A percentile compares a stretch with the other conserved stretches of the same genome.
These are phyloP conservation scores for Sugiyamaella xylanicola DNA, from an alignment of 1,139 yeast species.

Conservation along the genomic window DNA sequence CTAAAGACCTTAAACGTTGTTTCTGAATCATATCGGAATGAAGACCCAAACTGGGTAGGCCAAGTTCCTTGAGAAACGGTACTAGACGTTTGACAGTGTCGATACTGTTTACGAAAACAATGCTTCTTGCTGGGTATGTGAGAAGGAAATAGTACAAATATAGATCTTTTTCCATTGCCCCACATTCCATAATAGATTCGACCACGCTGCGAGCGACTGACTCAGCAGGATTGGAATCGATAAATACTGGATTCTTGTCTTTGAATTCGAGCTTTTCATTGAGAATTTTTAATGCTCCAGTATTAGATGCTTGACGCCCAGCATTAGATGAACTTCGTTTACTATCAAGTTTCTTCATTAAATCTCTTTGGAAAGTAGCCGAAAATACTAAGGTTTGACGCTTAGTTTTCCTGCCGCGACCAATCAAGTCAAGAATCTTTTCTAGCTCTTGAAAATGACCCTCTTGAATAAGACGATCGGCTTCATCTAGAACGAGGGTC, in stretches of 20 bases:
- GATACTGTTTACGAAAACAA: slow-evolving; percentile 91
- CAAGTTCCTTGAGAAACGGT: slow-evolving; percentile 70
- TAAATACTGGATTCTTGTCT: slow-evolving; percentile 51
- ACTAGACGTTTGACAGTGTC: slow-evolving; percentile 87
- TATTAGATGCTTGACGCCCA: slow-evolving; percentile 35
- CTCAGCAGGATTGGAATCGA: slow-evolving; percentile 88
- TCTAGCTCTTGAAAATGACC: slow-evolving; percentile 96
- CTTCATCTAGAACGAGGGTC: slow-evolving; percentile 86
- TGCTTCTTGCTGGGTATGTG: slow-evolving; percentile 85
- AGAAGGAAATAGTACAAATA: slow-evolving; percentile 84
- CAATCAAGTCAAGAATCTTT: slow-evolving; percentile 62
- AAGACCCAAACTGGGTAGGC: slow-evolving; percentile 73
- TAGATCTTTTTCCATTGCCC: slow-evolving; percentile 85
- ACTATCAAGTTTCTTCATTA: slow-evolving; percentile 70
- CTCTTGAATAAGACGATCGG: slow-evolving; percentile 93
- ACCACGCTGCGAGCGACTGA: slow-evolving; percentile 73
- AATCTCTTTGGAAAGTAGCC: slow-evolving; percentile 86
- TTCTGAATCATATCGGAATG: slow-evolving; percentile 97
- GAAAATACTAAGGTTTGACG: slow-evolving; percentile 95
- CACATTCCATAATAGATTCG: slow-evolving; percentile 91
- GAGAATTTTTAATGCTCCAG: slow-evolving; percentile 43
- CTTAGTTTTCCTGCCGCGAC: slow-evolving; percentile 46
- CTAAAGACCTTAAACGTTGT: slow-evolving; percentile 84
- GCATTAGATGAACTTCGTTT: slow-evolving; percentile 35
- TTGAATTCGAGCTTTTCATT: slow-evolving; percentile 44